Evolutionary conservation across 768 basidiomycete species (phyloP), one percentile per base, ranked within the genome.

Genomic region (Rhodosporidiobolus odoratus): DNA sequence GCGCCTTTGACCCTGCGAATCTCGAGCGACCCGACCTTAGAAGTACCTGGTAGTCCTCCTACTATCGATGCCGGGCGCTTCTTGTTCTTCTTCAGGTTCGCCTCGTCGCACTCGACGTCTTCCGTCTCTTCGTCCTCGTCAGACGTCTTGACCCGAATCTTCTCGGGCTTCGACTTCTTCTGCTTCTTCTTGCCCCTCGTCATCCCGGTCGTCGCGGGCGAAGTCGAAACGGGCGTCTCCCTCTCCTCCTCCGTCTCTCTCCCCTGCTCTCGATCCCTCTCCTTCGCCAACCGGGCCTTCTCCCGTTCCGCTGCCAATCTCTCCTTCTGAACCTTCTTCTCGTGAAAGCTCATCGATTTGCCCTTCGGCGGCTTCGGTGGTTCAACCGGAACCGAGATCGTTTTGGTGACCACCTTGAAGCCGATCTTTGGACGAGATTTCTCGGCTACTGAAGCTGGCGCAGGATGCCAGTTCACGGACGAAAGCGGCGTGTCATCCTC

Each of bases 341-440:
- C 27, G 27, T 25, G 17, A 8, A 23, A 50, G 43, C 43, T 45
- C 48, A 7, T 8, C 21, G 48, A n/a, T n/a, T 35, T 56, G 54
- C 30, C 54, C 6, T 25, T 56, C 38, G 54, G 35, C 34, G 57
- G 38, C 57, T 58, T 58, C 3, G 52, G 27, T 23, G 23, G 62
- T 40, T 63, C 62, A 50, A 66, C 27, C 13, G 65, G 57, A 0
- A 41, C 58, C 15, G 57, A 5, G 15, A 60, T 45, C 23, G 35
- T 66, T 47, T 66, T 59, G 10, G 45, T 65, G 56, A 65, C 64
- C 17, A 65, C 43, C 21, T 63, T 63, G 62, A 63, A 50, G 52
- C 52, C 52, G 30, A 63, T 43, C 40, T 63, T 63, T 17, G 50
- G 52, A 4, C 61, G 48, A 13, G 61, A 50, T 0, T 35, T 32